These are phyloP conservation scores for Naganishia vaughanmartiniae DNA, from an alignment of 768 basidiomycete species.

Conservation along the genomic window DNA sequence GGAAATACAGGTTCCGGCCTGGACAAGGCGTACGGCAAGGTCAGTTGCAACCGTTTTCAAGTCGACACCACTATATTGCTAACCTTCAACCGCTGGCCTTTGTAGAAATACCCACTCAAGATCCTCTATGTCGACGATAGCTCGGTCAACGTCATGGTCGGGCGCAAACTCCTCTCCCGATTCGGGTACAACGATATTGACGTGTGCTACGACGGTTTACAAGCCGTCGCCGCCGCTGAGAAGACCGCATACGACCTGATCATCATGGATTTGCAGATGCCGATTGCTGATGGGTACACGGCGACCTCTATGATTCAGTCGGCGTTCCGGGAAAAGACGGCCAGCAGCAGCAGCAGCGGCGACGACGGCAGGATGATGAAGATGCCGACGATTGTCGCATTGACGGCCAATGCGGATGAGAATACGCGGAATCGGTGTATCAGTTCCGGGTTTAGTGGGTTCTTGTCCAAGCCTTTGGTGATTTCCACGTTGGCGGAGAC, in stretches of 20 bases:
- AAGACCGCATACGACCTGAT: slow-evolving; percentile 43
- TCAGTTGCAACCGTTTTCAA: slow-evolving; percentile 13
- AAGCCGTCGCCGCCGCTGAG: slow-evolving; percentile 44
- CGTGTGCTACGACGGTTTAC: slow-evolving; percentile 43
- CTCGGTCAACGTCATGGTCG: slow-evolving; percentile 40
- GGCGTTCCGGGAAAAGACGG: slow-evolving; percentile 34
- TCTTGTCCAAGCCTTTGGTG: slow-evolving; percentile 28
- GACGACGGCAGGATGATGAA: too few relatives aligned
- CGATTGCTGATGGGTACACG: slow-evolving; percentile 40
- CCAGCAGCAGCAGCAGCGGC: too few relatives aligned
- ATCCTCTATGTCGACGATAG: slow-evolving; percentile 48
- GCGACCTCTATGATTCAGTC: slow-evolving; percentile 34
- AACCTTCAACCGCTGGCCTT: not conserved
- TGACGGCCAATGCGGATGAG: slow-evolving; percentile 44
- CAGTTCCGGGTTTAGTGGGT: slow-evolving; percentile 25
- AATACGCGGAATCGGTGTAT: slow-evolving; percentile 31
- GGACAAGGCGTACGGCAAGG: slow-evolving; percentile 32
- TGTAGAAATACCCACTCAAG: slow-evolving; percentile 33
- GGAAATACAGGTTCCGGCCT: slow-evolving; percentile 9
- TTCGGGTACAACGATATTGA: slow-evolving; percentile 43
- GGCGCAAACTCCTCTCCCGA: slow-evolving; percentile 40
- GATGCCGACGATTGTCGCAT: slow-evolving; percentile 38
- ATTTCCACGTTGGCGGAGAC: slow-evolving; percentile 19
- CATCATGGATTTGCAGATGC: slow-evolving; percentile 49
- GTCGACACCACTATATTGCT: too few relatives aligned